Conservation (phyloP, 257 asterid species). For the Nicotiana obtusifolia region DNA sequence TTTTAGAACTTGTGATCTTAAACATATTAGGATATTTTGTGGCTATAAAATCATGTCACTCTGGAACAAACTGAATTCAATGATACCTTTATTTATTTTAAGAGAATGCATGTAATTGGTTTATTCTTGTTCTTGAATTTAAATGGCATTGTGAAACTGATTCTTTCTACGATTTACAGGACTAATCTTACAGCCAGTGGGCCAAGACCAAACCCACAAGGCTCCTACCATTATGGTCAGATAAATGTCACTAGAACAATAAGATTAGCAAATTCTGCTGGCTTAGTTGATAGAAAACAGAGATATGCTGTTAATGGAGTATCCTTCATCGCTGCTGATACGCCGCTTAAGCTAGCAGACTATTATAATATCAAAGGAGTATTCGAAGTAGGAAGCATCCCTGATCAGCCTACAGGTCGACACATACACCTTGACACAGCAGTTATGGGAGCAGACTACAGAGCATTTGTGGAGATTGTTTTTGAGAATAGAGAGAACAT, state of each 20-base stretch:
- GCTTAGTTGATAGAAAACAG: slow-evolving; percentile 32
- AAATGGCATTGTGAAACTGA: neutral
- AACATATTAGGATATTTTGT: too few relatives aligned
- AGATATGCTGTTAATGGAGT: slow-evolving; percentile 60
- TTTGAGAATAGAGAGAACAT: slow-evolving; percentile 53
- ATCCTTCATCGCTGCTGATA: slow-evolving; percentile 51
- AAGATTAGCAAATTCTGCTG: slow-evolving; percentile 31
- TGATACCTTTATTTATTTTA: too few relatives aligned
- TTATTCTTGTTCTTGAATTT: neutral
- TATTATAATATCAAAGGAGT: slow-evolving; percentile 53
- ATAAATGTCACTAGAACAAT: slow-evolving; percentile 47
- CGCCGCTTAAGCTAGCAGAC: slow-evolving; percentile 75
- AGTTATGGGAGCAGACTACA: slow-evolving; percentile 58
- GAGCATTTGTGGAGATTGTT: slow-evolving; percentile 57
- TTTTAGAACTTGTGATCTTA: too few relatives aligned
- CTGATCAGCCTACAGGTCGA: slow-evolving; percentile 29
- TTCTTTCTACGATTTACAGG: slow-evolving; percentile 23
- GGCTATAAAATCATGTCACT: too few relatives aligned
- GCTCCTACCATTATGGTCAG: slow-evolving; percentile 74
- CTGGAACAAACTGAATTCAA: too few relatives aligned
- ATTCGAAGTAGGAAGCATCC: slow-evolving; percentile 51
- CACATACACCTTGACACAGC: slow-evolving; percentile 37
- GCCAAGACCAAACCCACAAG: slow-evolving; percentile 83
- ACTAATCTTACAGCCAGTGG: slow-evolving; percentile 72
- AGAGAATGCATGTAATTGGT: neutral